Evolutionary conservation across 805 yeast genomes (phyloP).

Genomic region (Metschnikowia vanudenii): DNA sequence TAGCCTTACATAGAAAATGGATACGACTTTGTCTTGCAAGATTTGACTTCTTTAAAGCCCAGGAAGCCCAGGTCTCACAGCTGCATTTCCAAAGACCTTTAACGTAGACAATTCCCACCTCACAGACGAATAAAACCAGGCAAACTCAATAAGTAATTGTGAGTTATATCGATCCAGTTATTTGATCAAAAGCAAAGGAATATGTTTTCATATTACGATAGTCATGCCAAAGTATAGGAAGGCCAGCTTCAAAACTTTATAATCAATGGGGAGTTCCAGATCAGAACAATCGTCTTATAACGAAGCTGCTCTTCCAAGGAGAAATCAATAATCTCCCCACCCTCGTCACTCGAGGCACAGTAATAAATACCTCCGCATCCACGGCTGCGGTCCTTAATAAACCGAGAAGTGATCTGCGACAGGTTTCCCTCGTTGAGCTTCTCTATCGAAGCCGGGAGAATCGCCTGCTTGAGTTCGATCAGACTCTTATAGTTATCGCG

Average conservation of each 20-base stretch:
- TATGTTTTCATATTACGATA: not conserved
- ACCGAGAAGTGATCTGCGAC: conserved; percentile 7
- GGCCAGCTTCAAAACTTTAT: not conserved
- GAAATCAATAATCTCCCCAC: conserved; percentile 13
- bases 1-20: too few species aligned
- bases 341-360: conserved; percentile 16
- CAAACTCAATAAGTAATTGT: too few species aligned
- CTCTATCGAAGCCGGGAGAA: conserved; percentile 16
- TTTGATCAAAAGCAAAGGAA: not conserved
- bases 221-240: not conserved
- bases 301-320: conserved; percentile 4
- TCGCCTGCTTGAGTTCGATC: conserved; percentile 10
- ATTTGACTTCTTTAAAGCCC: too few species aligned
- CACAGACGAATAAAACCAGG: too few species aligned
- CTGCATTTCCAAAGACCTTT: too few species aligned
- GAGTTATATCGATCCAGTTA: too few species aligned
- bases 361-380: conserved; percentile 19
- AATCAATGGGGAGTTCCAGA: conserved; percentile 11
- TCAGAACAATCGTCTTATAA: conserved; percentile 9
- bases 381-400: conserved; percentile 11
- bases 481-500: conserved; percentile 10
- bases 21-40: too few species aligned
- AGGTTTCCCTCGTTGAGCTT: conserved; percentile 5
- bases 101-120: too few species aligned
- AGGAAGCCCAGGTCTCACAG: too few species aligned